A percentile compares a stretch with the other conserved stretches of the same genome.
phyloP scores from a whole-genome alignment of 2,329 filamentous ascomycete species.

The Elsinoe perseae region DNA sequence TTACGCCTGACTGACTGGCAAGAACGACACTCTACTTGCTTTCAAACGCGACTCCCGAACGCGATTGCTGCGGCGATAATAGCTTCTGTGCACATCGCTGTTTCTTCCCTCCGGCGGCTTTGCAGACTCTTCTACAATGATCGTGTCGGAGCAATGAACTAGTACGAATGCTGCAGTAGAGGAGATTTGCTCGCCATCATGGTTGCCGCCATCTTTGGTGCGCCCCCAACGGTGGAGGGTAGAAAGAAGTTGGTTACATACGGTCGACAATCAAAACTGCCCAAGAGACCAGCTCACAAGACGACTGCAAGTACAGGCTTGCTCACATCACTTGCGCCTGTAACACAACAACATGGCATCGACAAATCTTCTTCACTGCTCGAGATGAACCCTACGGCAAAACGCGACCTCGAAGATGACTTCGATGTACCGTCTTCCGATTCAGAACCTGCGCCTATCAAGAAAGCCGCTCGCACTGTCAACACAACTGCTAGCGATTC shows the following conservation, averaged over 20 bases:
- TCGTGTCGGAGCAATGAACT: no score
- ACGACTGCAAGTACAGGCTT: background rate
- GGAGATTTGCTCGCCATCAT: background rate
- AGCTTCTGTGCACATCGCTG: no score
- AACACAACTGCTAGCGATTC: background rate
- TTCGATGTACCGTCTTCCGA: constrained; percentile 39
- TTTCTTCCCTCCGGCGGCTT: no score
- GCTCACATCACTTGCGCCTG: constrained; percentile 10
- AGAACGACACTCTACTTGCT: no score
- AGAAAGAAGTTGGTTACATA: constrained; percentile 35
- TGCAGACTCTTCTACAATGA: no score
- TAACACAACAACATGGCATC: background rate
- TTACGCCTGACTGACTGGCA: no score
- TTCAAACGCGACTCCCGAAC: no score
- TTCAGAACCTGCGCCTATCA: constrained; percentile 23
- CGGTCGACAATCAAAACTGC: constrained; percentile 28
- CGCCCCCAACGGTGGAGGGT: constrained; percentile 22
- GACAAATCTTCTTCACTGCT: background rate
- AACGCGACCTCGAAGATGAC: constrained; percentile 22
- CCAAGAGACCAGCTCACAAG: constrained; percentile 13
- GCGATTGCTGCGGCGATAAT: no score
- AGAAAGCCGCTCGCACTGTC: background rate
- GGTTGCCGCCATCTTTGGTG: constrained; percentile 22
- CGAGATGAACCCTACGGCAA: background rate
- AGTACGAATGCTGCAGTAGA: no score